Evolutionary conservation across 345 rosid species (phyloP), one percentile per base, ranked within the genome.

Genomic region (Bruguiera sexangula): DNA sequence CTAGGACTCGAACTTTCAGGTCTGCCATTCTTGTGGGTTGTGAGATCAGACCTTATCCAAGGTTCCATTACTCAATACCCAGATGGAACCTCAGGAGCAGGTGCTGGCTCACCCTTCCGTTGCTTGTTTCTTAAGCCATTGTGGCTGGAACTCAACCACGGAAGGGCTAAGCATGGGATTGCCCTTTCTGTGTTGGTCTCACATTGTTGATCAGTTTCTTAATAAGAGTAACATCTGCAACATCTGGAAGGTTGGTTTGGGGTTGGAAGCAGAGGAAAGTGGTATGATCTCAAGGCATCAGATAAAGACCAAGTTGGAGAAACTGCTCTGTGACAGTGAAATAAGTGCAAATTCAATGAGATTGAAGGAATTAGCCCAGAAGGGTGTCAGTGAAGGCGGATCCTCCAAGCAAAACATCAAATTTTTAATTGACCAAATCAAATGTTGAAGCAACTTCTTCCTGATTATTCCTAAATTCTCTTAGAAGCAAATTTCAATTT

Each of bases 21-120:
- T 30, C 60, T 26, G 8, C 74, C 68, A 24, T 70, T 70, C 36
- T 39, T 70, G 11, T 70, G 54, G 74, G 74, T 70, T 53, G 62
- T 62, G 24, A 37, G 67, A 8, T 22, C 62, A 10, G 53, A 36
- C 2, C 11, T 50, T 6, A 52, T 8, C 16, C 21, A 62, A 6
- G 54, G 27, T 18, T 6, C 24, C 16, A 6, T 6, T 2, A 5
- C 8, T 26, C 59, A 16, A 31, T 52, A 19, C 22, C 50, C 34
- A 1, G 34, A 19, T 24, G 68, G 68, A 8, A 37, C 54, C 74
- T 63, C 68, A 70, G 20, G 68, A 70, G n/a, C 63, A 62, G 27
- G 67, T 62, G n/a, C 30, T 70, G 48, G 59, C 37, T 36, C 68
- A 36, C 43, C 36, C 62, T 52, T 62, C 68, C 7, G 15, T 63